These are phyloP conservation scores for Geotrichum ghanense DNA, from an alignment of 805 yeast species.

Conservation along the genomic window DNA sequence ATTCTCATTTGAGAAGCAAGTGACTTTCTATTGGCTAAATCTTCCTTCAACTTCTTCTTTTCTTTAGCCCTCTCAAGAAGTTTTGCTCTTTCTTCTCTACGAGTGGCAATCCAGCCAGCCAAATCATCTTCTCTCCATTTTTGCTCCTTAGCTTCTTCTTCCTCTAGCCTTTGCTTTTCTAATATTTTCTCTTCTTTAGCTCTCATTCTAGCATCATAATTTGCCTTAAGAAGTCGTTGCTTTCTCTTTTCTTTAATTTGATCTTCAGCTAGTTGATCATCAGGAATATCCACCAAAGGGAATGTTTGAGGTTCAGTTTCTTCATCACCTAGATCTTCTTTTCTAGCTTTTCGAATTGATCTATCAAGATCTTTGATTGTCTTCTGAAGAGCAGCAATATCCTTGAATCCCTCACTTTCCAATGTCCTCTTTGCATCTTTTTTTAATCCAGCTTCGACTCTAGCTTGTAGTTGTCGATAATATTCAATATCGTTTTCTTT, in stretches of 20 bases:
- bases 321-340: constrained; percentile 52
- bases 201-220: constrained; percentile 76
- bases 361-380: constrained; percentile 54
- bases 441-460: constrained; percentile 33
- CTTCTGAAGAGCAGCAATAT: constrained; percentile 57
- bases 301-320: constrained; percentile 44
- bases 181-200: constrained; percentile 68
- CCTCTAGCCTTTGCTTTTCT: constrained; percentile 49
- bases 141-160: constrained; percentile 51
- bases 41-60: constrained; percentile 57
- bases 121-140: constrained; percentile 70
- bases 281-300: constrained; percentile 74
- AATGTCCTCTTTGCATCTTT: constrained; percentile 44
- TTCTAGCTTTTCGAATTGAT: constrained; percentile 55
- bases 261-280: constrained; percentile 68
- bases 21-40: constrained; percentile 79
- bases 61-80: constrained; percentile 58
- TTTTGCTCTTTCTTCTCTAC: constrained; percentile 47
- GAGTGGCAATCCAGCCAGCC: constrained; percentile 66
- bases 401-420: constrained; percentile 68
- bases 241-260: constrained; percentile 77
- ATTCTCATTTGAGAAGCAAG: constrained; percentile 85
- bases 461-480: constrained; percentile 46
- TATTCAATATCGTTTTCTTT: constrained; percentile 73
- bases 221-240: constrained; percentile 74